A percentile compares a stretch with the other conserved stretches of the same genome.
Conservation (phyloP, 1,284 basidiomycete species). For the Cutaneotrichosporon sp. region DNA sequence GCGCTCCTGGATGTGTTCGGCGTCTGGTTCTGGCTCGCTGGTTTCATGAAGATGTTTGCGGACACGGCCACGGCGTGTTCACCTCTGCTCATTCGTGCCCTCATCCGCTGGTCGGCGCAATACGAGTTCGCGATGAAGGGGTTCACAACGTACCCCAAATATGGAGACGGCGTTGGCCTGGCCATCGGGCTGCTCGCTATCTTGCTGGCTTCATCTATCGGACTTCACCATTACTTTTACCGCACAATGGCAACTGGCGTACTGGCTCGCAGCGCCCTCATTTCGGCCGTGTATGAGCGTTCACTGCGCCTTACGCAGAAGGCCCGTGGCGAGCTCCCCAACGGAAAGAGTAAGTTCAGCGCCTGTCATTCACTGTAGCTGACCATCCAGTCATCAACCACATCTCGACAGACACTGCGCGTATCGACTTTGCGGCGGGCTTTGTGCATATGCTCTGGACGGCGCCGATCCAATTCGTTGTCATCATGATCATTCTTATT, state of each 20-base stretch:
- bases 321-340: slow-evolving; percentile 73
- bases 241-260: slow-evolving; percentile 65
- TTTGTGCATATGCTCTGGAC: slow-evolving; percentile 68
- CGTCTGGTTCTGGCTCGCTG: slow-evolving; percentile 76
- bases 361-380: slow-evolving; percentile 43
- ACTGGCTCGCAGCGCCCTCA: slow-evolving; percentile 76
- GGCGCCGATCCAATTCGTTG: slow-evolving; percentile 55
- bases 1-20: slow-evolving; percentile 78
- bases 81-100: slow-evolving; percentile 70
- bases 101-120: slow-evolving; percentile 68
- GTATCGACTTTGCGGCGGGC: slow-evolving; percentile 83
- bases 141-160: slow-evolving; percentile 50
- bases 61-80: slow-evolving; percentile 69
- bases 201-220: slow-evolving; percentile 64
- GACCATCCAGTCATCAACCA: slow-evolving; percentile 61
- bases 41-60: slow-evolving; percentile 66
- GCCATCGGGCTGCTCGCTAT: slow-evolving; percentile 66
- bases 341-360: slow-evolving; percentile 56
- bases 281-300: slow-evolving; percentile 78
- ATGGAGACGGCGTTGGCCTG: slow-evolving; percentile 70
- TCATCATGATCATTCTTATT: slow-evolving; percentile 50
- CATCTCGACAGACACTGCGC: slow-evolving; percentile 73
- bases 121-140: slow-evolving; percentile 58
- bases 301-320: slow-evolving; percentile 73
- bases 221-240: slow-evolving; percentile 65